Base-by-base conservation (phyloP, 345 rosid genomes). In the Conringia planisiliqua region DNA sequence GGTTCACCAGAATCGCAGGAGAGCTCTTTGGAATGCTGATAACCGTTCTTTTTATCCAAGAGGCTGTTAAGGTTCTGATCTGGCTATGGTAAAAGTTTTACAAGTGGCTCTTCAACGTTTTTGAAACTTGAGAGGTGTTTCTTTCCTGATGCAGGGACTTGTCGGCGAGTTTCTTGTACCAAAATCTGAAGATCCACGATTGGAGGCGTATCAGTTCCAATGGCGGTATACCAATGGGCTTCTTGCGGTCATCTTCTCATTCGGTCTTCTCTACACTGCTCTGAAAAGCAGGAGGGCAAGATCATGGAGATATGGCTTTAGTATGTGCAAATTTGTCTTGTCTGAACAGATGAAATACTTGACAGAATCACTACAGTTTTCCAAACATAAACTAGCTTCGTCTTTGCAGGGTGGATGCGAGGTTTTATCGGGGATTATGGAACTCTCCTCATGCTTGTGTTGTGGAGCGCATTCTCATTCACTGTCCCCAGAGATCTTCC, bases 11-110 rank as follows among this genome's bases (percentile, higher is more conserved):
- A 64, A 59, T 93, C 51, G 96, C 97, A 10, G 98, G 96, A 8
- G 97, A 93, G 66, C 86, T 88, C 65, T 93, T 93, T 68, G 97
- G 98, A 67, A 87, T 91, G 87, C 62, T 89, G 57, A 91, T 93
- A 30, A 75, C 89, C 39, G 88, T 88, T 76, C 86, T 91, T 38
- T 93, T 93, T 85, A 84, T 91, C 54, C 96, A 93, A 75, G 81
- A 91, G 83, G 97, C 98, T 62, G 78, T 93, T 70, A 87, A 85
- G 86, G 96, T 88, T 75, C 68, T 66, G 54, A 47, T 22, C 24
- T 74, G 32, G 11, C 44, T 68, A 30, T 50, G 52, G 69, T 46
- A 27, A 18, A 52, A 54, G 29, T 61, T 30, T 7, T 48, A 60
- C 68, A 50, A 35, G 39, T 8, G 8, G 13, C 42, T 18, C 35